Base-by-base conservation (phyloP, 345 rosid genomes). In the Salix caprea region DNA sequence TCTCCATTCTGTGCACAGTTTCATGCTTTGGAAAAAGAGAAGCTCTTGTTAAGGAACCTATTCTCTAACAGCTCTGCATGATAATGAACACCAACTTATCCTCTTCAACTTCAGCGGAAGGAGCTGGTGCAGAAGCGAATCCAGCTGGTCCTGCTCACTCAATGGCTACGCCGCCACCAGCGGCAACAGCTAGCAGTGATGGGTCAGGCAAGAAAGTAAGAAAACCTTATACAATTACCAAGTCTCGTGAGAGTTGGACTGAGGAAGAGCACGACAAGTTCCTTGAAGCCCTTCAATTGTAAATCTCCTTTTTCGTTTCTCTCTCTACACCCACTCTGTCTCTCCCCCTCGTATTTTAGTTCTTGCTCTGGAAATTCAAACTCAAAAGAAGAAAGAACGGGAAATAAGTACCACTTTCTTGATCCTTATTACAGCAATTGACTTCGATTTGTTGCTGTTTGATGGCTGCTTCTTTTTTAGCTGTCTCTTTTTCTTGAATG, bases 261-360 rank as follows among this genome's bases (percentile, higher is more conserved):
- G 99, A 95, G 36, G 98, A 95, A 84, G 99, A 93, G 78, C 99
- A 95, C 77, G 99, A 93, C 87, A 95, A 91, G 91, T 95, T 95
- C 83, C 91, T 95, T 24, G 98, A 96, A 90, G 98, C 99, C 65
- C 99, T 96, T 83, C 97, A 92, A 74, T 77, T 93, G 99, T 96
- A 86, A 24, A 3, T 34, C 70, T 28, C 37, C 67, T 23, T 46
- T 65, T 36, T 65, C 30, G 54, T 60, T 42, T 42, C 46, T 42
- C 14, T 42, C 10, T 42, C 14, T 42, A 11, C 13, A 10, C 2
- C 46, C 13, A 23, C 50, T 15, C 32, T 75, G 16, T 34, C 46
- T 10, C 44, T 3, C 46, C 44, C 13, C 13, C 13, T 10, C 46
- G 46, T 11, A 2, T 40, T 10, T 40, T 40, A 40, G 46, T 40